These are phyloP conservation scores for Xylaria sp. DNA, from an alignment of 2,329 filamentous ascomycete genomes.

Conservation along the genomic window DNA sequence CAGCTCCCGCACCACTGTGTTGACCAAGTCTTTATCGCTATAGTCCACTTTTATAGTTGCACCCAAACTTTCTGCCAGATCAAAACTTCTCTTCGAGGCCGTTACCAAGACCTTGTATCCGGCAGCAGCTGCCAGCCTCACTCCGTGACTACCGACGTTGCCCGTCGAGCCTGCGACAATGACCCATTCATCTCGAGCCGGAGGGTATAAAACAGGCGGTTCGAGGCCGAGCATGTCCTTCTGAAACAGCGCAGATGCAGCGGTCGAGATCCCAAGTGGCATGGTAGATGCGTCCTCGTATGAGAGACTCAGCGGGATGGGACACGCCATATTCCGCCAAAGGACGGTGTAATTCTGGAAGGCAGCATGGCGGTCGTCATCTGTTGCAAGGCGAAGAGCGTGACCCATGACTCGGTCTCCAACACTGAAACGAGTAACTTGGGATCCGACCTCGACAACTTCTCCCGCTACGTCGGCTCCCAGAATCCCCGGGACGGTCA, in stretches of 20 bases:
- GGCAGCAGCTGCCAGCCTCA: constrained; percentile 55
- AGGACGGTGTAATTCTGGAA: constrained; percentile 46
- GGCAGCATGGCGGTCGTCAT: constrained; percentile 34
- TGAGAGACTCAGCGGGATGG: constrained; percentile 40
- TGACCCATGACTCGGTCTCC: constrained; percentile 50
- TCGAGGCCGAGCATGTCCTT: constrained; percentile 36
- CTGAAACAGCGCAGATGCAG: constrained; percentile 43
- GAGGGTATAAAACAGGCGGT: constrained; percentile 30
- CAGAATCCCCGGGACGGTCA: constrained; percentile 49
- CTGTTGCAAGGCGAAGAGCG: constrained; percentile 39
- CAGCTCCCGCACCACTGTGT: constrained; percentile 41
- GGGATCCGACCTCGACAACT: constrained; percentile 47
- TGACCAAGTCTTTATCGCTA: constrained; percentile 42
- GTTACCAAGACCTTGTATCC: constrained; percentile 57
- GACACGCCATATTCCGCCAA: constrained; percentile 34
- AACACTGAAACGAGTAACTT: constrained; percentile 42
- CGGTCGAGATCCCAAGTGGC: constrained; percentile 46
- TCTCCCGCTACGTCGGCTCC: constrained; percentile 51
- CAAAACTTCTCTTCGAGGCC: constrained; percentile 52
- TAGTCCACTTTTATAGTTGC: constrained; percentile 54
- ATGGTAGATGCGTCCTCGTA: constrained; percentile 45
- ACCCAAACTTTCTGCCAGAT: constrained; percentile 51
- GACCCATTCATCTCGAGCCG: constrained; percentile 49
- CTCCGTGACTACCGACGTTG: constrained; percentile 55
- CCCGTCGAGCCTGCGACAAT: constrained; percentile 51